These are phyloP conservation scores for Cubamyces lactineus DNA, from an alignment of 768 basidiomycete genomes.

Conservation along the genomic window DNA sequence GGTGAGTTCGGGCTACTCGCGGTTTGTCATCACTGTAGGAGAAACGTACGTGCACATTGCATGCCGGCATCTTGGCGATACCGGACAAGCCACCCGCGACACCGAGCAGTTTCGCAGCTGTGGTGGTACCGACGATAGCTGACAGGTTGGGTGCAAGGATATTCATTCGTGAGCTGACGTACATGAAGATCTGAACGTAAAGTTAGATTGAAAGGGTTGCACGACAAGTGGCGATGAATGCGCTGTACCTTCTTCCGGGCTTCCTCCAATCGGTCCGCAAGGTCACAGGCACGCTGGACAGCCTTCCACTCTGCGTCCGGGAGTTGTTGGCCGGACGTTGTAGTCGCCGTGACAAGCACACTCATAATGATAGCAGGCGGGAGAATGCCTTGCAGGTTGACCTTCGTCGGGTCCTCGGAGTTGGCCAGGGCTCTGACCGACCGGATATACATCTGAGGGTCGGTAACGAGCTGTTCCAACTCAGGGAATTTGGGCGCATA, in stretches of 20 bases:
- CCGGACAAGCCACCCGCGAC: slow-evolving; percentile 93
- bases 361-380: slow-evolving; percentile 93
- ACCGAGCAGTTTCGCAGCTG: slow-evolving; percentile 97
- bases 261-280: slow-evolving; percentile 87
- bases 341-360: slow-evolving; percentile 94
- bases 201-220: background rate
- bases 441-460: slow-evolving; percentile 90
- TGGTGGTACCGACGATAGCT: slow-evolving; percentile 97
- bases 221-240: background rate
- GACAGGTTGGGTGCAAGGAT: slow-evolving; percentile 98
- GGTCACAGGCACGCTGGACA: slow-evolving; percentile 83
- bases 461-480: slow-evolving; percentile 91
- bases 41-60: slow-evolving; percentile 86
- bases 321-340: slow-evolving; percentile 78
- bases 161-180: slow-evolving; percentile 99
- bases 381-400: slow-evolving; percentile 75
- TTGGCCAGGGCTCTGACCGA: slow-evolving; percentile 90
- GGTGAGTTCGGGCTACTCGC: background rate
- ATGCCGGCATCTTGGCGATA: slow-evolving; percentile 91
- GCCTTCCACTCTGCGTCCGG: slow-evolving; percentile 74
- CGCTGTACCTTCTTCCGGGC: slow-evolving; percentile 77
- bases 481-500: slow-evolving; percentile 96
- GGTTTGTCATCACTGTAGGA: background rate
- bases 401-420: slow-evolving; percentile 87
- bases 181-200: slow-evolving; percentile 85